These are phyloP conservation scores for Drosera capensis DNA, from an alignment of 148 eudicot genomes.

Conservation along the genomic window DNA sequence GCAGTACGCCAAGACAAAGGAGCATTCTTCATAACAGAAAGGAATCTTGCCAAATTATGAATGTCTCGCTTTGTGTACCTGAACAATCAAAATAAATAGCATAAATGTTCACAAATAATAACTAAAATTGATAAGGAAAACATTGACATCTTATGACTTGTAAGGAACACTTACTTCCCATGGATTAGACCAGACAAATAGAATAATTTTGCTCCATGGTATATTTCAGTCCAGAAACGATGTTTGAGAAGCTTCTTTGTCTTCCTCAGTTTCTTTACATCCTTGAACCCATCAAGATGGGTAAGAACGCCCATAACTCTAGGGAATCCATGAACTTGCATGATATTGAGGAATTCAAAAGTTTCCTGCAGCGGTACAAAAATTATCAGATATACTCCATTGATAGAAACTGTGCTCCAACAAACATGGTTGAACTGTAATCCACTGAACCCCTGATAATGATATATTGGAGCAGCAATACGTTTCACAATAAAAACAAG, in stretches of 20 bases:
- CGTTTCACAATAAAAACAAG: too few relatives aligned
- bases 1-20: slow-evolving; percentile 69
- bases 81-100: slow-evolving; percentile 7
- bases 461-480: too few relatives aligned
- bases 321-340: slow-evolving; percentile 92
- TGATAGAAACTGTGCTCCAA: too few relatives aligned
- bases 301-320: slow-evolving; percentile 97
- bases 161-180: slow-evolving; percentile 62
- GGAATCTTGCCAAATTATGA: slow-evolving; percentile 86
- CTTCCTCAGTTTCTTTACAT: slow-evolving; percentile 74
- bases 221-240: slow-evolving; percentile 91
- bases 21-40: slow-evolving; percentile 82
- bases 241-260: slow-evolving; percentile 89
- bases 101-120: not conserved
- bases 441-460: too few relatives aligned
- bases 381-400: too few relatives aligned
- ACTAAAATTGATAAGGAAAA: not conserved
- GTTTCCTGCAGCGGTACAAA: slow-evolving; percentile 51
- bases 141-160: not conserved
- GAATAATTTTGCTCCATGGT: slow-evolving; percentile 78
- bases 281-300: slow-evolving; percentile 86
- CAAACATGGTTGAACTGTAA: not conserved
- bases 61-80: slow-evolving; percentile 83
- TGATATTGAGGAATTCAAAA: slow-evolving; percentile 76
- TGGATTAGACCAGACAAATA: slow-evolving; percentile 87